Conservation (phyloP, 2,329 filamentous ascomycete genomes). For the Epichloe sp. region DNA sequence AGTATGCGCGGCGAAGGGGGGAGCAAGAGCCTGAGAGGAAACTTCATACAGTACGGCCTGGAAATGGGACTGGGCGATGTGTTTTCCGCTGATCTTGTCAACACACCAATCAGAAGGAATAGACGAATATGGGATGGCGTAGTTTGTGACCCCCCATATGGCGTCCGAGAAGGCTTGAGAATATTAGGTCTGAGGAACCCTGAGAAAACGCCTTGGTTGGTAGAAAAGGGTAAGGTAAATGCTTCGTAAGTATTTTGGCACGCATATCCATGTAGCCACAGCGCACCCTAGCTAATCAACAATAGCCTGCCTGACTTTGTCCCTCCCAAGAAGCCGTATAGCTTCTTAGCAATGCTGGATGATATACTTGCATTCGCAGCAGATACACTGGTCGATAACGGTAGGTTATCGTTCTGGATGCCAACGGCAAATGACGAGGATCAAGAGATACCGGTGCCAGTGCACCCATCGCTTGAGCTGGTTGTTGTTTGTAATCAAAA, state of each 20-base stretch:
- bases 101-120: conserved; percentile 55
- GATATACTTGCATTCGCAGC: conserved; percentile 79
- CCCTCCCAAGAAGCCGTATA: conserved; percentile 82
- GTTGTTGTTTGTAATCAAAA: conserved; percentile 68
- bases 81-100: conserved; percentile 78
- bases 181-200: conserved; percentile 70
- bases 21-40: conserved; percentile 42
- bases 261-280: background rate
- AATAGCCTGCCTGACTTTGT: conserved; percentile 50
- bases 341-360: conserved; percentile 78
- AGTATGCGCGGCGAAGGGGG: conserved; percentile 64
- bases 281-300: background rate
- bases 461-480: conserved; percentile 61
- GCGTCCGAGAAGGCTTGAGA: conserved; percentile 79
- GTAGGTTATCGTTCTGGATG: conserved; percentile 91
- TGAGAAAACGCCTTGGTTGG: conserved; percentile 42
- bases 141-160: conserved; percentile 95
- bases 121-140: conserved; percentile 71
- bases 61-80: conserved; percentile 55
- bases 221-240: conserved; percentile 56
- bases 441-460: conserved; percentile 62
- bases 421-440: conserved; percentile 74
- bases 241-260: conserved; percentile 44
- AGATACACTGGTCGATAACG: conserved; percentile 61
- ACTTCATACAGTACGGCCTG: conserved; percentile 76